These are phyloP conservation scores for Neurospora sp. DNA, from an alignment of 2,329 filamentous ascomycete genomes.

Conservation along the genomic window DNA sequence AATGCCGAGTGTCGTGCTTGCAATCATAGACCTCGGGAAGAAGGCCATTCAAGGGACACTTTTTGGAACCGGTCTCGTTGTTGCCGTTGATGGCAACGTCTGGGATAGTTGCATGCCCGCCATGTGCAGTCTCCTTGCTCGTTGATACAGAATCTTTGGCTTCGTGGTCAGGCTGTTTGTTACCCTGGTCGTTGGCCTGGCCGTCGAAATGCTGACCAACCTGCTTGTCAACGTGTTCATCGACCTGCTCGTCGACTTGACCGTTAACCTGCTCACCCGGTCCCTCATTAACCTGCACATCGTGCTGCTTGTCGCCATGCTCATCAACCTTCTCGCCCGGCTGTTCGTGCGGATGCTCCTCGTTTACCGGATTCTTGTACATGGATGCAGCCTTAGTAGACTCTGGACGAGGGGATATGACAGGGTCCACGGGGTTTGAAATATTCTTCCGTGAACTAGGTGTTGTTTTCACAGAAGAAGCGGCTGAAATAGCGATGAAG, in stretches of 20 bases:
- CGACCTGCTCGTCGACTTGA: not conserved
- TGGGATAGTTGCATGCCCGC: not conserved
- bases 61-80: not conserved
- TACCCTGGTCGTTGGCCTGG: not conserved
- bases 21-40: not conserved
- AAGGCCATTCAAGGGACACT: not conserved
- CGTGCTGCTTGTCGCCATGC: not conserved
- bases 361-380: not conserved
- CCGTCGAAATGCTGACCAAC: not conserved
- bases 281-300: not conserved
- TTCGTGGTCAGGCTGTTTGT: not conserved
- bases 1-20: not conserved
- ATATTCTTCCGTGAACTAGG: not conserved
- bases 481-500: not conserved
- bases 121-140: not conserved
- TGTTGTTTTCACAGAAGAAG: not conserved
- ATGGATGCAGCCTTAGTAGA: not conserved
- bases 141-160: not conserved
- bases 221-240: not conserved
- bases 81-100: not conserved
- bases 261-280: not conserved
- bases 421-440: not conserved
- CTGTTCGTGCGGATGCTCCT: not conserved
- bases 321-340: not conserved
- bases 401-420: not conserved